Evolutionary conservation across 73 alveolate species (phyloP).

Genomic region (Paramecium octaurelia): DNA sequence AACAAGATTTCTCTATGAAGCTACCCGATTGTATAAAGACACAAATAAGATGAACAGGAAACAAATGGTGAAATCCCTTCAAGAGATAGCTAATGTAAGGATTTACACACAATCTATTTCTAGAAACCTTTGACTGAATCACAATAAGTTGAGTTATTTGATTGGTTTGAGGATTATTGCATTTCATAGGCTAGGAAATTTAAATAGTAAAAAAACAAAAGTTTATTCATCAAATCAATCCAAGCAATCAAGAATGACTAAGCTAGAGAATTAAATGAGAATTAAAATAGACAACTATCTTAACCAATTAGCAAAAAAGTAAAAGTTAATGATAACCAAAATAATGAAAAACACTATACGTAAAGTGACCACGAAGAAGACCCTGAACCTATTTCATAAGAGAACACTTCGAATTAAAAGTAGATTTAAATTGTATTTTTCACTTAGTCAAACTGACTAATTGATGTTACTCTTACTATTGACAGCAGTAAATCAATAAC

Average conservation of each 20-base stretch:
- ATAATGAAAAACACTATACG: neutral
- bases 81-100: neutral
- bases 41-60: slow-evolving; percentile 7
- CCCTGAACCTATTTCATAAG: neutral
- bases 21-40: neutral
- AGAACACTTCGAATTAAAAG: neutral
- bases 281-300: neutral
- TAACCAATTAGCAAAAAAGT: neutral
- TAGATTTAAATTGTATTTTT: neutral
- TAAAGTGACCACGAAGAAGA: neutral
- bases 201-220: neutral
- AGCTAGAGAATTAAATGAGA: neutral
- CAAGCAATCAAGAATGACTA: neutral
- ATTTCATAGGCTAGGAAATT: neutral
- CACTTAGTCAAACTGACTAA: neutral
- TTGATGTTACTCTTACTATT: slow-evolving; percentile 1
- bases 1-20: slow-evolving; percentile 13
- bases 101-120: too few species aligned
- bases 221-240: neutral
- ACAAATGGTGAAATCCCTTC: neutral
- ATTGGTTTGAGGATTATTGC: slow-evolving; percentile 14
- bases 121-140: neutral
- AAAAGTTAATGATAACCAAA: neutral
- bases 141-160: neutral
- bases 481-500: neutral